phyloP scores from a whole-genome alignment of 1,284 basidiomycete genomes.

The Chondrostereum purpureum region DNA sequence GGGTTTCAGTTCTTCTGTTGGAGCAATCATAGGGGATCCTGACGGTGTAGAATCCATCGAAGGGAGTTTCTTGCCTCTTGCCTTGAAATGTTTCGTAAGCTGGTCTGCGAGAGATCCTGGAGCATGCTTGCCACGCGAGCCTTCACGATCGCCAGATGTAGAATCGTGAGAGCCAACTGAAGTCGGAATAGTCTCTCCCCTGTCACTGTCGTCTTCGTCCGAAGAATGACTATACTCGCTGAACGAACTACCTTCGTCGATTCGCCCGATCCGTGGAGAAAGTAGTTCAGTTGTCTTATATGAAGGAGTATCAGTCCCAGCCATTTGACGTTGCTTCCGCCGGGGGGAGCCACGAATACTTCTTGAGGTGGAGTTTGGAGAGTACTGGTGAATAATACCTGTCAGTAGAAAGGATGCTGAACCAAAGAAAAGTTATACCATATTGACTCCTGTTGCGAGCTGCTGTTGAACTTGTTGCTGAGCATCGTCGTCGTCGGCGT shows the following conservation, averaged over 20 bases:
- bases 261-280: constrained; percentile 31
- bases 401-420: no score
- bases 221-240: constrained; percentile 31
- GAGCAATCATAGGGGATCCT: constrained; percentile 25
- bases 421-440: constrained; percentile 37
- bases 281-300: constrained; percentile 37
- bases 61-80: constrained; percentile 32
- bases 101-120: constrained; percentile 54
- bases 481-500: constrained; percentile 84
- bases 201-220: constrained; percentile 43
- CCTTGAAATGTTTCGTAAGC: constrained; percentile 46
- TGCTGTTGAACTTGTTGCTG: constrained; percentile 81
- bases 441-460: constrained; percentile 66
- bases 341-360: constrained; percentile 63
- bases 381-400: constrained; percentile 50
- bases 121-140: no score
- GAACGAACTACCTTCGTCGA: constrained; percentile 35
- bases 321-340: constrained; percentile 35
- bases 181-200: constrained; percentile 45
- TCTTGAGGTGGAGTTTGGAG: constrained; percentile 54
- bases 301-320: constrained; percentile 23
- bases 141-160: constrained; percentile 24
- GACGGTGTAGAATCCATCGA: constrained; percentile 27
- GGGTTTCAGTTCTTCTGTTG: constrained; percentile 19
- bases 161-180: constrained; percentile 46